These are phyloP conservation scores for Nakazawaea ernobii DNA, from an alignment of 805 yeast genomes.

Conservation along the genomic window DNA sequence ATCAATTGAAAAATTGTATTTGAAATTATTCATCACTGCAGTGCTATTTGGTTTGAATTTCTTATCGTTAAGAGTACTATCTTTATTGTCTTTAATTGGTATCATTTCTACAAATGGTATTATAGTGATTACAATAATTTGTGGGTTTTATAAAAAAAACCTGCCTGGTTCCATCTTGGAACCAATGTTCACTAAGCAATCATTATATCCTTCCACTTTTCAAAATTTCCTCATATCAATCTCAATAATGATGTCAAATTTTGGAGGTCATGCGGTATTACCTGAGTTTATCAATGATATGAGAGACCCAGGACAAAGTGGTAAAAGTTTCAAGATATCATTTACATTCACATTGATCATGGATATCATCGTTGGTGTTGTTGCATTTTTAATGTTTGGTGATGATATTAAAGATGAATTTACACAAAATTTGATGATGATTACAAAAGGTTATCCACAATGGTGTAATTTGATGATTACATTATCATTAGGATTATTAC, in stretches of 20 bases:
- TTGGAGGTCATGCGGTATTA: constrained; percentile 82
- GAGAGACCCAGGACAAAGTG: constrained; percentile 55
- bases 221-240: constrained; percentile 51
- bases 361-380: constrained; percentile 57
- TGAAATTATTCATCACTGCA: constrained; percentile 36
- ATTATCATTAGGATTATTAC: constrained; percentile 70
- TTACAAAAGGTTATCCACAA: constrained; percentile 40
- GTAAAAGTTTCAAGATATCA: constrained; percentile 47
- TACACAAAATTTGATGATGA: constrained; percentile 38
- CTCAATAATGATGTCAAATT: constrained; percentile 72
- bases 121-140: constrained; percentile 47
- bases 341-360: constrained; percentile 55
- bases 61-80: constrained; percentile 67
- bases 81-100: constrained; percentile 65
- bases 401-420: constrained; percentile 42
- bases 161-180: constrained; percentile 71
- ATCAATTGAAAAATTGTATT: constrained; percentile 25
- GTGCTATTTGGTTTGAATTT: constrained; percentile 45
- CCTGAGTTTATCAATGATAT: constrained; percentile 71
- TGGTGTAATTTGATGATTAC: constrained; percentile 49
- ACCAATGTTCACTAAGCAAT: constrained; percentile 49
- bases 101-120: constrained; percentile 65
- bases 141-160: constrained; percentile 56
- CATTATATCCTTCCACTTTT: constrained; percentile 53
- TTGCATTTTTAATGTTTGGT: constrained; percentile 64